Evolutionary conservation across 495 filamentous ascomycete genomes (phyloP).

Genomic region (Trichoderma gamsii): DNA sequence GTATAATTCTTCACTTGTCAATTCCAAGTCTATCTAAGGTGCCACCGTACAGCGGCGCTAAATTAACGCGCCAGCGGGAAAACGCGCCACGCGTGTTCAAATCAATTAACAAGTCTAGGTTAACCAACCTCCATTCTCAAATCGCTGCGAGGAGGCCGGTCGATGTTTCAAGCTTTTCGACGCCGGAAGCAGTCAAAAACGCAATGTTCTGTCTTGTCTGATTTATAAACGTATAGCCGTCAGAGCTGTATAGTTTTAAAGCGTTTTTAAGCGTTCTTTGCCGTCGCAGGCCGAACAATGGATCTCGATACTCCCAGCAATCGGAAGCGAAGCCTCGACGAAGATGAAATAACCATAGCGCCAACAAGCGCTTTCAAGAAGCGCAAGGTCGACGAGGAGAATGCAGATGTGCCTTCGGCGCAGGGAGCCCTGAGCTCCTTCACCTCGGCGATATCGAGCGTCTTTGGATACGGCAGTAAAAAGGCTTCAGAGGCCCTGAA

Average conservation of each 20-base stretch:
- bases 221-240: not conserved
- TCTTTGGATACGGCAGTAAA: slow-evolving; percentile 11
- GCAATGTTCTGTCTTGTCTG: not conserved
- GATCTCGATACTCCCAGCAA: not conserved
- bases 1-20: no score
- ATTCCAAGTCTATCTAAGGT: no score
- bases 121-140: not conserved
- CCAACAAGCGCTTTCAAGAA: not conserved
- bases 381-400: not conserved
- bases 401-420: not conserved
- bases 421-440: not conserved
- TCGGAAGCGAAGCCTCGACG: slow-evolving; percentile 10
- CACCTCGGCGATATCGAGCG: slow-evolving; percentile 7
- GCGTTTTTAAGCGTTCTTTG: not conserved
- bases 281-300: not conserved
- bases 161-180: not conserved
- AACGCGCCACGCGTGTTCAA: slow-evolving; percentile 7
- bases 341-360: not conserved
- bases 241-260: not conserved
- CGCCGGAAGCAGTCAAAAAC: not conserved
- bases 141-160: not conserved
- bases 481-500: not conserved
- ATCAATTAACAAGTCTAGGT: slow-evolving; percentile 7
- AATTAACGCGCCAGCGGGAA: slow-evolving; percentile 8
- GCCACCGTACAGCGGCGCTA: slow-evolving; percentile 5